Evolutionary conservation across 176 grass and related monocot genomes (phyloP).

Genomic region (Musa schizocarpa): DNA sequence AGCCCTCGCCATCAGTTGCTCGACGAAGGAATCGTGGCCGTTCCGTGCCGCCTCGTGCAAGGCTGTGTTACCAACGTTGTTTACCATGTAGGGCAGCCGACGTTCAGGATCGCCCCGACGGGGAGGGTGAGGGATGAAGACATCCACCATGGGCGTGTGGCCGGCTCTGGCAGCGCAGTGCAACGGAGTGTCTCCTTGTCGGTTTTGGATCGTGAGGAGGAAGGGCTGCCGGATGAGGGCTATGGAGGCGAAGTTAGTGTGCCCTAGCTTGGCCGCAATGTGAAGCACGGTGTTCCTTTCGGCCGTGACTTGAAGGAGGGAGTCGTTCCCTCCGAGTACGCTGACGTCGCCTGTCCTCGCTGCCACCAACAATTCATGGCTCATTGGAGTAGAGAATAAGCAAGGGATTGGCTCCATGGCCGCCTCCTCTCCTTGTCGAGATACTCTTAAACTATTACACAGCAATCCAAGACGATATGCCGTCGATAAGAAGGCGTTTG

Average conservation of each 20-base stretch:
- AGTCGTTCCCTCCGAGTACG: not conserved
- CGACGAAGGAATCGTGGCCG: not conserved
- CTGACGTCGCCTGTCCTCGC: too few relatives aligned
- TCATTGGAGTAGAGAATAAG: too few relatives aligned
- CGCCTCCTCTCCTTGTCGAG: too few relatives aligned
- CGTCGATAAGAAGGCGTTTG: too few relatives aligned
- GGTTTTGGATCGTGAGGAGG: not conserved
- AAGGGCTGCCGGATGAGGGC: not conserved
- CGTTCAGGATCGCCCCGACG: not conserved
- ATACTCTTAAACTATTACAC: too few relatives aligned
- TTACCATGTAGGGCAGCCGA: not conserved
- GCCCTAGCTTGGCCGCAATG: not conserved
- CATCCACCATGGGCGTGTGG: not conserved
- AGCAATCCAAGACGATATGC: too few relatives aligned
- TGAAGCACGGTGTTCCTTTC: slow-evolving; percentile 18
- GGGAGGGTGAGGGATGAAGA: not conserved
- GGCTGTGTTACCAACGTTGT: slow-evolving; percentile 17
- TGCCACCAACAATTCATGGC: too few relatives aligned
- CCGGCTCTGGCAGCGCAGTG: slow-evolving; percentile 22
- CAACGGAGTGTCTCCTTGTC: slow-evolving; percentile 15
- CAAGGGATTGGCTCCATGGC: too few relatives aligned
- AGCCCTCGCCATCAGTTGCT: not conserved
- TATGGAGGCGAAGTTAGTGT: not conserved
- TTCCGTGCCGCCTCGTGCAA: slow-evolving; percentile 5
- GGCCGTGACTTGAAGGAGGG: not conserved